These are phyloP conservation scores for Oryza glaberrima DNA, from an alignment of 176 grass and related monocot genomes.

Conservation along the genomic window DNA sequence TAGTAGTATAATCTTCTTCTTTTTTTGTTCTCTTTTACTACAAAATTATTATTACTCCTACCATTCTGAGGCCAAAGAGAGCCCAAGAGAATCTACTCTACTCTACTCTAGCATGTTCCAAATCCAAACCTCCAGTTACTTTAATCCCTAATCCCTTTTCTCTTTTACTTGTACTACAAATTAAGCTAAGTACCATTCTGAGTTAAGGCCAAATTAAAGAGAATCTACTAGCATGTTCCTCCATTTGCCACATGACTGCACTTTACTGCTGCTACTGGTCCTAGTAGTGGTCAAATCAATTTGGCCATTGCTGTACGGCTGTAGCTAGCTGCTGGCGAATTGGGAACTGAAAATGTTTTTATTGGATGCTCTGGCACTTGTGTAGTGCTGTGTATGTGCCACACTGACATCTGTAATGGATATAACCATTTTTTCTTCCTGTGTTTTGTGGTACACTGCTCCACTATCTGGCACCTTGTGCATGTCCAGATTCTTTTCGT, in stretches of 20 bases:
- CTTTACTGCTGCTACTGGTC: too few species aligned
- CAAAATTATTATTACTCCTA: background rate
- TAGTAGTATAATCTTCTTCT: background rate
- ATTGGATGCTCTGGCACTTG: too few species aligned
- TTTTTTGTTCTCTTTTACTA: background rate
- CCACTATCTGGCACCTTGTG: background rate
- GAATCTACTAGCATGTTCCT: too few species aligned
- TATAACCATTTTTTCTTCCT: background rate
- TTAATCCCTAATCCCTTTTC: background rate
- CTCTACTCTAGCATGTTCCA: background rate
- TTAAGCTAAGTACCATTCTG: background rate
- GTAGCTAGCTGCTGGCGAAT: too few species aligned
- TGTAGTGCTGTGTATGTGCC: too few species aligned
- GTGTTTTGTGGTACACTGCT: background rate
- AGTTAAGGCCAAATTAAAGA: too few species aligned
- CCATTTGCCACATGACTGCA: too few species aligned
- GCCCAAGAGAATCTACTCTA: constrained; percentile 7
- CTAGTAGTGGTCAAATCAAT: too few species aligned
- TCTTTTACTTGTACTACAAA: background rate
- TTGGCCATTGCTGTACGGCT: too few species aligned
- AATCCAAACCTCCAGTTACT: background rate
- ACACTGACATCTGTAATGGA: background rate
- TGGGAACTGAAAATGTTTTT: too few species aligned
- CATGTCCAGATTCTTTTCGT: background rate
- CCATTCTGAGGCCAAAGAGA: background rate